Evolutionary conservation across 345 rosid genomes (phyloP).

Genomic region (Gossypium stocksii): DNA sequence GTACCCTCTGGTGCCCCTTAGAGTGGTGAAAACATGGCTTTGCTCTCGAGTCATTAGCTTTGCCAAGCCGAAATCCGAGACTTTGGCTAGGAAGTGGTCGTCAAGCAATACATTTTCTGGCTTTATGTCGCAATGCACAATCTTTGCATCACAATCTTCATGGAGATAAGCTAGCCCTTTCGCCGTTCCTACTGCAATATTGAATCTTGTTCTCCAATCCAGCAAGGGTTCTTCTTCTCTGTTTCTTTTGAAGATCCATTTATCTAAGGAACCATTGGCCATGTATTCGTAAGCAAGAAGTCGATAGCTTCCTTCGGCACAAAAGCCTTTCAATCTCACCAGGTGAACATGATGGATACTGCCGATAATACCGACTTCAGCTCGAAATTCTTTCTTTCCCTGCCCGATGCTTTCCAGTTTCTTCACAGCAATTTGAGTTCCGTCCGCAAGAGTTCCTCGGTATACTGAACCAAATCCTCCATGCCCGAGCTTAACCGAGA

Average conservation of each 20-base stretch:
- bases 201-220: conserved; percentile 75
- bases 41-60: conserved; percentile 91
- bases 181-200: conserved; percentile 76
- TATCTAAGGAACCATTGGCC: conserved; percentile 78
- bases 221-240: conserved; percentile 33
- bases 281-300: conserved; percentile 86
- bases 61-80: conserved; percentile 90
- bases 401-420: conserved; percentile 92
- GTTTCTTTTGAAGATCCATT: conserved; percentile 74
- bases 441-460: conserved; percentile 68
- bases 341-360: conserved; percentile 88
- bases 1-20: conserved; percentile 91
- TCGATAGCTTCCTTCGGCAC: conserved; percentile 79
- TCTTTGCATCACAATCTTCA: conserved; percentile 77
- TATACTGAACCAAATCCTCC: conserved; percentile 97
- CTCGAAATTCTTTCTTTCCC: conserved; percentile 92
- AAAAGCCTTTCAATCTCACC: conserved; percentile 82
- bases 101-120: conserved; percentile 91
- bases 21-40: conserved; percentile 84
- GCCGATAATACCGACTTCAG: conserved; percentile 89
- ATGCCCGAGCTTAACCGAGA: conserved; percentile 77
- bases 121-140: conserved; percentile 87
- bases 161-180: conserved; percentile 93
- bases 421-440: conserved; percentile 82
- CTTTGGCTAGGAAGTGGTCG: conserved; percentile 72